Evolutionary conservation across 2,329 filamentous ascomycete genomes (phyloP), one percentile per base, ranked within the genome.

Genomic region (Xylaria arbuscula): DNA sequence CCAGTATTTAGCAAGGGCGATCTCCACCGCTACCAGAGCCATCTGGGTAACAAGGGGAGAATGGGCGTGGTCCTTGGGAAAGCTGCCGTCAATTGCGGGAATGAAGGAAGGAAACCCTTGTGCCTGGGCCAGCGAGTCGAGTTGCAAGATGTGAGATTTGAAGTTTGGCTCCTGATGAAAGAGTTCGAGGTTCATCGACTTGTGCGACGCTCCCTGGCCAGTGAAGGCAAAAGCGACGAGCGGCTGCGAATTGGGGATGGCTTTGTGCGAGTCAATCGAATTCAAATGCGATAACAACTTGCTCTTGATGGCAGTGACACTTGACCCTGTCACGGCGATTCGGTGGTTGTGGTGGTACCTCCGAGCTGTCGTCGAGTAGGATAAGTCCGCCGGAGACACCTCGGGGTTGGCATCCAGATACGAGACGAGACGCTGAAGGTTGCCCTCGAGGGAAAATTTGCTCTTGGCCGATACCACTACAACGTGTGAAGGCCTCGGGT

Each of bases 281-380:
- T 36, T 38, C 36, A 58, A 28, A 17, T 78, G 82, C 0, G 80
- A 74, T 45, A 84, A 78, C 48, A 80, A 82, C 50, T 73, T 64
- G 4, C 60, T 53, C 40, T 64, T 59, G 28, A 67, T 38, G n/a
- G 65, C 45, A 0, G 19, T 34, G 17, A 51, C 22, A 42, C 50
- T 47, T 28, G 36, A 65, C 55, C 28, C 64, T 22, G 64, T 11
- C 11, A 69, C 19, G 5, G 34, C 47, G 67, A 86, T 78, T 19
- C 87, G 83, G 76, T 83, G 83, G 69, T 82, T 79, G 76, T 89
- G 84, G 67, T 90, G 88, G 11, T 86, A 83, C 32, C 87, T 84
- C 10, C 89, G 84, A 5, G 90, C 90, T 2, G 88, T 91, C 0
- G 87, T 89, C 0, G 88, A 90, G 77, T 92, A 92, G 0, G 89